Evolutionary conservation across 179 eudicot species (phyloP).

Genomic region (Gypsophila paniculata): DNA sequence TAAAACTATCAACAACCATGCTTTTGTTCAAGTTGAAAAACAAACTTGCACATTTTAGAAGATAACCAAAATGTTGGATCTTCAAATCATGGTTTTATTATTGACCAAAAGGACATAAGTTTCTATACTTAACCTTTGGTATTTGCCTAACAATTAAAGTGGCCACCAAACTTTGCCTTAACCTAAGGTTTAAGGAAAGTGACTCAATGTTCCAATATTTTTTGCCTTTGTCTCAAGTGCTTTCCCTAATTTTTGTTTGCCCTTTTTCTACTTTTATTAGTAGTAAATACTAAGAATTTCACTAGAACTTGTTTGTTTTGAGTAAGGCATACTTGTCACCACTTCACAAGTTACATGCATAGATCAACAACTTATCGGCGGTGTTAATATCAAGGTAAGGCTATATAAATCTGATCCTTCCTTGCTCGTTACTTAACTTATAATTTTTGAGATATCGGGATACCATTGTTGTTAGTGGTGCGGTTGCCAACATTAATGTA

Average conservation of each 20-base stretch:
- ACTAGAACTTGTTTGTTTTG: neutral
- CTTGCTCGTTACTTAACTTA: neutral
- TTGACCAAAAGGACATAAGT: slow-evolving; percentile 9
- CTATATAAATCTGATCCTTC: too few species aligned
- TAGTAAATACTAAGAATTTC: neutral
- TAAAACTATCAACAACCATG: slow-evolving; percentile 18
- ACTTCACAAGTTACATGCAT: neutral
- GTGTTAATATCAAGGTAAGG: too few species aligned
- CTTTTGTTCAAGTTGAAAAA: slow-evolving; percentile 15
- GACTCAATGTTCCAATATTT: slow-evolving; percentile 8
- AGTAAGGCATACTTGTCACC: neutral
- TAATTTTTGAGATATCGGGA: too few species aligned
- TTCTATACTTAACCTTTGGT: slow-evolving; percentile 12
- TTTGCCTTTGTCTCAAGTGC: neutral
- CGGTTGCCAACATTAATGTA: too few species aligned
- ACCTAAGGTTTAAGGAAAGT: slow-evolving; percentile 10
- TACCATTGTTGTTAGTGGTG: too few species aligned
- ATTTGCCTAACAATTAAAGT: slow-evolving; percentile 23
- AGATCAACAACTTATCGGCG: too few species aligned
- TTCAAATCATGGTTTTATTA: slow-evolving; percentile 8
- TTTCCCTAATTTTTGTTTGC: neutral
- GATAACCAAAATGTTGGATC: slow-evolving; percentile 20
- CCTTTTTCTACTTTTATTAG: neutral
- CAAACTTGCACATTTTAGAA: neutral
- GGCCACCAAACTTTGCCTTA: slow-evolving; percentile 17